Evolutionary conservation across 345 rosid species (phyloP).

Genomic region (Combretum micranthum): DNA sequence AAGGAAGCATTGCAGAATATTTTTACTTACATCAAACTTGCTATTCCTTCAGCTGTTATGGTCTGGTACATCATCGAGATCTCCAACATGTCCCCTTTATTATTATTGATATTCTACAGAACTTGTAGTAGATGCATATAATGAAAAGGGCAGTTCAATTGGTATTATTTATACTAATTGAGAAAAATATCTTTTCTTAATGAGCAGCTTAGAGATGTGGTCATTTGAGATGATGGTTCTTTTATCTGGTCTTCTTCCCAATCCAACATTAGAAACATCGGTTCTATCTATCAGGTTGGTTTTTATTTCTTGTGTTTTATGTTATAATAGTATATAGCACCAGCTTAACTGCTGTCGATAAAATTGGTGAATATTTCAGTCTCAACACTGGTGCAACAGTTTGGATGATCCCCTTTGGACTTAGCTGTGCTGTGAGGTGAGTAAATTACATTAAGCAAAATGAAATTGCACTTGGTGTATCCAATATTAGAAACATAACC

Average conservation of each 20-base stretch:
- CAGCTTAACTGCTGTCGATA: not conserved
- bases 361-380: slow-evolving; percentile 25
- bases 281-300: slow-evolving; percentile 58
- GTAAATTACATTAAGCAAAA: slow-evolving; percentile 1
- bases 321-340: not conserved
- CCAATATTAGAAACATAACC: too few relatives aligned
- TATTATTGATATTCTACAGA: not conserved
- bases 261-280: slow-evolving; percentile 69
- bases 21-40: slow-evolving; percentile 40
- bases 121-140: too few relatives aligned
- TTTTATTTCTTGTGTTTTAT: not conserved
- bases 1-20: slow-evolving; percentile 42
- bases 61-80: slow-evolving; percentile 36
- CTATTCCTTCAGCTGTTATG: slow-evolving; percentile 82
- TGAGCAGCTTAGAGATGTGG: slow-evolving; percentile 79
- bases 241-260: slow-evolving; percentile 76
- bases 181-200: slow-evolving; percentile 2
- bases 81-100: not conserved
- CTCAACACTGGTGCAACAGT: slow-evolving; percentile 55
- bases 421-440: slow-evolving; percentile 81
- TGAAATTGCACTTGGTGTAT: too few relatives aligned
- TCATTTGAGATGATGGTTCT: slow-evolving; percentile 85
- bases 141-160: too few relatives aligned
- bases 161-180: too few relatives aligned
- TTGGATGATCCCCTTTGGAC: slow-evolving; percentile 85